Percentiles rank a stretch among this genome's conserved stretches.
These are phyloP conservation scores for Jackrogersella multiformis DNA, from an alignment of 495 filamentous ascomycete species.

Conservation along the genomic window DNA sequence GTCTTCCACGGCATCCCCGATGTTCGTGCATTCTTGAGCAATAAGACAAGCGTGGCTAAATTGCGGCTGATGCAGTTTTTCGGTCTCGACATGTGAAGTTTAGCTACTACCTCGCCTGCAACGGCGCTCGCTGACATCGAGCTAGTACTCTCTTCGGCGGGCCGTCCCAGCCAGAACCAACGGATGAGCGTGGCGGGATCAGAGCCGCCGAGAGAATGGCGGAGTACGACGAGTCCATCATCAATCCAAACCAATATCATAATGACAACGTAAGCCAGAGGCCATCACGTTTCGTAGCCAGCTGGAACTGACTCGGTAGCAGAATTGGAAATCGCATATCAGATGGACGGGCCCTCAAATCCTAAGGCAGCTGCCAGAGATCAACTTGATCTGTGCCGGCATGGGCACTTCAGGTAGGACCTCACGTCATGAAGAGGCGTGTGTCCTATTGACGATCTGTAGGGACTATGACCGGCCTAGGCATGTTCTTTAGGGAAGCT, in stretches of 20 bases:
- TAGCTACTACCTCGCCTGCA: background rate
- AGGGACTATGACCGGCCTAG: slow-evolving; percentile 64
- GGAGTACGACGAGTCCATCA: slow-evolving; percentile 49
- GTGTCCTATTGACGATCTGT: slow-evolving; percentile 16
- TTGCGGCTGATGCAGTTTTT: slow-evolving; percentile 67
- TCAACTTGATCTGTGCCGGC: slow-evolving; percentile 66
- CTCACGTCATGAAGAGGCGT: background rate
- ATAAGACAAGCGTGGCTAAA: slow-evolving; percentile 66
- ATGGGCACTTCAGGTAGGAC: slow-evolving; percentile 61
- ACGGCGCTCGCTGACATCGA: background rate
- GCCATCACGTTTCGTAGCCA: background rate
- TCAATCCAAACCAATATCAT: slow-evolving; percentile 68
- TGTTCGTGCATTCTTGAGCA: slow-evolving; percentile 65
- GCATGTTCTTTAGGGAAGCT: slow-evolving; percentile 61
- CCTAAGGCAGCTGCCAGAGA: slow-evolving; percentile 64
- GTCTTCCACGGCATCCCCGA: slow-evolving; percentile 63
- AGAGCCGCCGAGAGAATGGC: slow-evolving; percentile 55
- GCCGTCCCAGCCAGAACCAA: slow-evolving; percentile 65
- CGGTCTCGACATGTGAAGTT: slow-evolving; percentile 60
- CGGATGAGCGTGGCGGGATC: slow-evolving; percentile 64
- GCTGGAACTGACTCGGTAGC: background rate
- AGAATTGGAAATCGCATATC: slow-evolving; percentile 68
- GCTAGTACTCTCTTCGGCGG: slow-evolving; percentile 63
- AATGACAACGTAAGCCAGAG: slow-evolving; percentile 54
- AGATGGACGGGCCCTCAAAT: slow-evolving; percentile 70